Conservation (phyloP, 805 yeast species). For the Wickerhamiella parazyma region DNA sequence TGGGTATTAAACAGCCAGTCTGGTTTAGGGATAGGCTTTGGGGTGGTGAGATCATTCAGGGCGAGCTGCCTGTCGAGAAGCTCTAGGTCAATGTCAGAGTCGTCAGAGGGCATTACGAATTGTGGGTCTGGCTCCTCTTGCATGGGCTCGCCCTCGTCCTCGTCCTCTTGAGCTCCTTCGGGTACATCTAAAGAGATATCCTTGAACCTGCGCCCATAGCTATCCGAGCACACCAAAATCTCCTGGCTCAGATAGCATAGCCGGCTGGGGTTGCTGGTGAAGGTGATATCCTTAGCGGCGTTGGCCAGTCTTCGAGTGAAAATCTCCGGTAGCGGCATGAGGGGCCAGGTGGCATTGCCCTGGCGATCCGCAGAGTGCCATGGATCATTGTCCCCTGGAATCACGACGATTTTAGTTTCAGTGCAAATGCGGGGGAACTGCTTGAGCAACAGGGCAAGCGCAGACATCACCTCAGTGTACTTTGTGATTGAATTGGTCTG, state of each 20-base stretch:
- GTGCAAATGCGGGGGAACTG: slow-evolving; percentile 41
- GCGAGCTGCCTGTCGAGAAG: slow-evolving; percentile 13
- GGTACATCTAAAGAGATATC: slow-evolving; percentile 37
- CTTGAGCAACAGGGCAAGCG: slow-evolving; percentile 51
- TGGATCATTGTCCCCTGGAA: slow-evolving; percentile 90
- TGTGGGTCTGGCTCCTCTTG: background rate
- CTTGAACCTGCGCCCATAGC: slow-evolving; percentile 53
- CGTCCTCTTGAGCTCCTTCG: background rate
- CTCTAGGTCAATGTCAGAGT: slow-evolving; percentile 9
- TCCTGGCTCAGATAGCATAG: slow-evolving; percentile 75
- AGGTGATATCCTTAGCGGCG: slow-evolving; percentile 37
- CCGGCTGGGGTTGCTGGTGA: slow-evolving; percentile 69
- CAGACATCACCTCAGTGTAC: slow-evolving; percentile 48
- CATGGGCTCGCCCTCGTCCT: background rate
- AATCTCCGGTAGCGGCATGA: slow-evolving; percentile 50
- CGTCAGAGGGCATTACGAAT: too few relatives aligned
- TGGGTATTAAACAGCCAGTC: slow-evolving; percentile 19
- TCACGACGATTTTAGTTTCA: slow-evolving; percentile 46
- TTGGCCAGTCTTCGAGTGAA: slow-evolving; percentile 58
- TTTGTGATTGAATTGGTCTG: slow-evolving; percentile 33
- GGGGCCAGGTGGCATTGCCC: slow-evolving; percentile 62
- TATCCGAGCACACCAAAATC: slow-evolving; percentile 59
- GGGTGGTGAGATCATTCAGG: slow-evolving; percentile 11
- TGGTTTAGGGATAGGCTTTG: slow-evolving; percentile 1
- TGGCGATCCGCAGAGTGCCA: slow-evolving; percentile 62